Evolutionary conservation across 768 basidiomycete species (phyloP), one percentile per base, ranked within the genome.

Genomic region (Pulveroboletus ravenelii): DNA sequence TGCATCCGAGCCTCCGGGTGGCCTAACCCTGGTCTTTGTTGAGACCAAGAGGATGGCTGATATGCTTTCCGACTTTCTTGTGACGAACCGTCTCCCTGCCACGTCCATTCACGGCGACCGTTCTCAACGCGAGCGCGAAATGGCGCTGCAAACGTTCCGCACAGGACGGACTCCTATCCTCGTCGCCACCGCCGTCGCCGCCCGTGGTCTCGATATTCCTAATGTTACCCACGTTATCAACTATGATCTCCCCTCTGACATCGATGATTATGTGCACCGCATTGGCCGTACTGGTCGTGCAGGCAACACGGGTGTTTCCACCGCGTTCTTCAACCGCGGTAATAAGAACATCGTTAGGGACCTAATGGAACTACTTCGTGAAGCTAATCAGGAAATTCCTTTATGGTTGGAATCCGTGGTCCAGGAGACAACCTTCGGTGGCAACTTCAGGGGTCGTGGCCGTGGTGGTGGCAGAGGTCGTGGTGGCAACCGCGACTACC

Each of bases 21-120:
- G 93, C 31, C 76, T 98, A 27, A 93, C 93, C 15, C 84, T 99
- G 45, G 85, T 99, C 62, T 99, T 99, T 69, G 95, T 98, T 54
- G 96, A 99, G 80, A 99, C 96, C 49, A 99, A 99, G 76, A 83
- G 95, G 57, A 98, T 97, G 93, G 96, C 96, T 29, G 96, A 99
- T 62, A 89, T 89, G 84, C 79, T 99, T 12, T 96, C 93, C 64
- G 96, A 96, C 66, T 99, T 94, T 79, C 77, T 99, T 60, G 83
- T 90, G 73, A 65, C 71, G 49, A 86, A 91, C 72, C 72, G 79
- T 62, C 80, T 96, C 55, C 84, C 86, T 27, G 93, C 96, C 12
- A 98, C 95, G 1, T 96, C 93, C 38, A 99, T 98, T 55, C 96
- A 99, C 67, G 96, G 96, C 42, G 96, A 99, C 67, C 87, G 96